Conservation (phyloP, 2,329 filamentous ascomycete species). For the Clonostachys rosea region DNA sequence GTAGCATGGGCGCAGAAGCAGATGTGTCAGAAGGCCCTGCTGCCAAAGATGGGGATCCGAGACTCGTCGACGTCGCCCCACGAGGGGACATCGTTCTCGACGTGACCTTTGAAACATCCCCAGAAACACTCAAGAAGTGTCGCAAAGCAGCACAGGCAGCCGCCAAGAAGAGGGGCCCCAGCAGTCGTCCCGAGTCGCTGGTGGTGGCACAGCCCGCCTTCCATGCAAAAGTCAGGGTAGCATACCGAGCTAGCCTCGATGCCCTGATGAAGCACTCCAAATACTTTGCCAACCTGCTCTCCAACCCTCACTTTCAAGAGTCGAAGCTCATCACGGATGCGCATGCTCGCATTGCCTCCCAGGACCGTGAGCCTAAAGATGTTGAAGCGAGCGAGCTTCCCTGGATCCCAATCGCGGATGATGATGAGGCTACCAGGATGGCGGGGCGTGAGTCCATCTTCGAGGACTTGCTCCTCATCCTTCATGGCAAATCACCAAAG, state of each 20-base stretch:
- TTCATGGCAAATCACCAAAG: constrained; percentile 51
- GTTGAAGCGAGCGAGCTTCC: constrained; percentile 52
- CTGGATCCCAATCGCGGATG: constrained; percentile 57
- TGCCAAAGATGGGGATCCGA: too few relatives aligned
- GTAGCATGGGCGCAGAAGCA: too few relatives aligned
- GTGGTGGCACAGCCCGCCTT: constrained; percentile 11
- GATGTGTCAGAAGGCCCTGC: too few relatives aligned
- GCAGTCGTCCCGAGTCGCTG: constrained; percentile 4
- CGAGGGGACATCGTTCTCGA: constrained; percentile 63
- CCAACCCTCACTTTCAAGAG: constrained; percentile 60
- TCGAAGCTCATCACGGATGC: constrained; percentile 46
- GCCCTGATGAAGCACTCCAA: constrained; percentile 56
- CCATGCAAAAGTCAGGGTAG: constrained; percentile 28
- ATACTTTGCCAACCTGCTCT: constrained; percentile 66
- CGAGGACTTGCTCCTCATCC: constrained; percentile 61
- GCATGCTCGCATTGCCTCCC: constrained; percentile 42
- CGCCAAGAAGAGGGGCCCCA: constrained; percentile 17
- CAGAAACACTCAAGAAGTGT: constrained; percentile 39
- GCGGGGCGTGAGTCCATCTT: constrained; percentile 58
- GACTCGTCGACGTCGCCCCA: constrained; percentile 44
- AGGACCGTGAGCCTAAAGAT: constrained; percentile 41
- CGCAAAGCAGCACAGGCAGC: constrained; percentile 29
- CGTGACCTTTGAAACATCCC: constrained; percentile 59
- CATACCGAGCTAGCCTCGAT: constrained; percentile 57
- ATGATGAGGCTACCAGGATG: constrained; percentile 62